phyloP scores from a whole-genome alignment of 768 basidiomycete species.

The Suillus brevipes region DNA sequence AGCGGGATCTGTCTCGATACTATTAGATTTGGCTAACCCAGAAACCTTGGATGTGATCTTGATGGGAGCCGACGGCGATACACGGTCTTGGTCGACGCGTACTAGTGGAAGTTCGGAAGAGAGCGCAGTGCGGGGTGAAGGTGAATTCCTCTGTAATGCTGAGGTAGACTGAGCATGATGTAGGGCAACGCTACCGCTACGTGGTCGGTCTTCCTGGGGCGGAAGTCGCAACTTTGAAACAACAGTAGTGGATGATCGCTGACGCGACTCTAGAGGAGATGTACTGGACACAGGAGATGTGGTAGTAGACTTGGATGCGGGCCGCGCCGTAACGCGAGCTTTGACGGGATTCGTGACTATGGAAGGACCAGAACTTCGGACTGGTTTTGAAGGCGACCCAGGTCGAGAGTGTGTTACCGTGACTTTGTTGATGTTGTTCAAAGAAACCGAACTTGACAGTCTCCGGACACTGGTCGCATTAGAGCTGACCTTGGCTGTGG shows the following conservation, averaged over 20 bases:
- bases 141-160: constrained; percentile 17
- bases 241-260: constrained; percentile 30
- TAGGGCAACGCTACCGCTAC: constrained; percentile 27
- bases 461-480: constrained; percentile 42
- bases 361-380: constrained; percentile 36
- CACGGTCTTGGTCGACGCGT: constrained; percentile 12
- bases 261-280: constrained; percentile 28
- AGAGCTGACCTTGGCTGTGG: constrained; percentile 64
- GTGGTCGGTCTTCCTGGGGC: constrained; percentile 33
- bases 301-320: constrained; percentile 27
- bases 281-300: constrained; percentile 10
- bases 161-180: constrained; percentile 29
- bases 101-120: constrained; percentile 17
- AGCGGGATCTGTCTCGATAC: constrained; percentile 26
- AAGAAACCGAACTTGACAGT: constrained; percentile 23
- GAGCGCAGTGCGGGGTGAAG: constrained; percentile 12
- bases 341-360: constrained; percentile 26
- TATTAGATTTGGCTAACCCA: constrained; percentile 39
- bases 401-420: constrained; percentile 41
- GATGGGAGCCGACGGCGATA: constrained; percentile 24
- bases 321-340: constrained; percentile 30
- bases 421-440: constrained; percentile 11
- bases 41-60: constrained; percentile 68
- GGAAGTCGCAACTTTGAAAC: constrained; percentile 27
- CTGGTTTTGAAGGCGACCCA: constrained; percentile 38